Conservation (phyloP, 2,329 filamentous ascomycete genomes). For the Plectosphaerella cucumerina region DNA sequence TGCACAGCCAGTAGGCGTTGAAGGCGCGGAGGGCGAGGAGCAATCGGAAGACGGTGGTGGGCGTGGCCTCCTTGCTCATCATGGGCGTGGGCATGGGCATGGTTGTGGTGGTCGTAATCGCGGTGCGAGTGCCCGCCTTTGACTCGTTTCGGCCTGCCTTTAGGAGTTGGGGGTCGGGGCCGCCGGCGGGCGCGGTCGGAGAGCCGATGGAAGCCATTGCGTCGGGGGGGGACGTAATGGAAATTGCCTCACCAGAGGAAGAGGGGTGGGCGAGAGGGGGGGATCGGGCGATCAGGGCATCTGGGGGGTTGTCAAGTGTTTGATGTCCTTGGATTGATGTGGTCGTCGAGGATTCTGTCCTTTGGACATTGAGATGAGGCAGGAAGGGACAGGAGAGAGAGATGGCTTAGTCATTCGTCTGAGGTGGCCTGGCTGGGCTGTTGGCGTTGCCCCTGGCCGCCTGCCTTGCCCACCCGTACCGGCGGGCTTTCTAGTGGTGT, state of each 20-base stretch:
- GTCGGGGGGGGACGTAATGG: conserved; percentile 1
- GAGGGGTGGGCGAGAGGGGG: not conserved
- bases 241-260: not conserved
- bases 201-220: conserved; percentile 15
- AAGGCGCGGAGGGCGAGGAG: conserved; percentile 68
- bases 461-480: not conserved
- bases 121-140: conserved; percentile 11
- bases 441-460: too few species aligned
- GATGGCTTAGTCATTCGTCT: too few species aligned
- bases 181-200: conserved; percentile 3
- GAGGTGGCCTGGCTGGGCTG: too few species aligned
- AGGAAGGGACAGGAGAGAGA: too few species aligned
- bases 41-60: conserved; percentile 20
- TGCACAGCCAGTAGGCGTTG: conserved; percentile 74
- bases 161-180: conserved; percentile 13
- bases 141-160: conserved; percentile 16
- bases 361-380: too few species aligned
- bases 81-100: not conserved
- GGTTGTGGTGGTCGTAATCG: not conserved
- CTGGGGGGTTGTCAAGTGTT: not conserved
- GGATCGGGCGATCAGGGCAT: not conserved
- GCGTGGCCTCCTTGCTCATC: not conserved
- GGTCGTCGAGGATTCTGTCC: too few species aligned
- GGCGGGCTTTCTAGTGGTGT: not conserved
- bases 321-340: not conserved